Evolutionary conservation across 2,329 filamentous ascomycete genomes (phyloP), one percentile per base, ranked within the genome.

Genomic region (Chalaropsis thielavioides): DNA sequence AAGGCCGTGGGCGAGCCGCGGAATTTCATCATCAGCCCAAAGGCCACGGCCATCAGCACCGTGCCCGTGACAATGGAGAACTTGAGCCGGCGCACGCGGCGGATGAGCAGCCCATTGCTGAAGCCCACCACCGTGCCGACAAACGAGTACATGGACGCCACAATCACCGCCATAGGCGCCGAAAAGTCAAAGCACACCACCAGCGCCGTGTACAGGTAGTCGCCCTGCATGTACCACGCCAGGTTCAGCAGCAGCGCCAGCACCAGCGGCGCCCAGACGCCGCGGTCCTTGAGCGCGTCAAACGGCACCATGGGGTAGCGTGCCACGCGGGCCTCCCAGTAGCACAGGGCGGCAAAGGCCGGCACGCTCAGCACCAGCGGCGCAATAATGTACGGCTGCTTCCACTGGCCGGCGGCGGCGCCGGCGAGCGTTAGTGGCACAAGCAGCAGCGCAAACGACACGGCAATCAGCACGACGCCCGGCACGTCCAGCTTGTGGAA

Each of bases 191-290:
- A 87, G 41, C 78, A 79, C 19, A 87, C 81, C 7, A 80, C 71
- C 0, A 87, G 78, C 1, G 87, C 79, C 0, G 83, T 84, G 73
- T 80, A 87, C 2, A 87, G 77, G 71, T 81, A 87, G 70, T 86
- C 81, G n/a, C 80, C 82, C 72, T 87, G 84, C 72, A 86, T 77
- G 67, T 79, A 80, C 83, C 83, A 87, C n/a, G 80, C 73, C 69
- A 81, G 81, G 74, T 81, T 83, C 69, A 83, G 76, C 69, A 80
- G 73, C 56, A 77, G 67, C 11, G 79, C 83, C 54, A 88, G 84
- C 2, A 81, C 82, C 35, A 87, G 73, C 4, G 84, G 79, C 2
- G 77, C 83, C 82, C 84, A 86, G 22, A 87, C 79, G n/a, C 78
- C 79, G 27, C 85, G 82, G 70, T 87, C 83, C 72, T 80, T 83